A percentile compares a stretch with the other conserved stretches of the same genome.
These are phyloP conservation scores for Fomitopsis schrenkii DNA, from an alignment of 1,284 basidiomycete species.

Conservation along the genomic window DNA sequence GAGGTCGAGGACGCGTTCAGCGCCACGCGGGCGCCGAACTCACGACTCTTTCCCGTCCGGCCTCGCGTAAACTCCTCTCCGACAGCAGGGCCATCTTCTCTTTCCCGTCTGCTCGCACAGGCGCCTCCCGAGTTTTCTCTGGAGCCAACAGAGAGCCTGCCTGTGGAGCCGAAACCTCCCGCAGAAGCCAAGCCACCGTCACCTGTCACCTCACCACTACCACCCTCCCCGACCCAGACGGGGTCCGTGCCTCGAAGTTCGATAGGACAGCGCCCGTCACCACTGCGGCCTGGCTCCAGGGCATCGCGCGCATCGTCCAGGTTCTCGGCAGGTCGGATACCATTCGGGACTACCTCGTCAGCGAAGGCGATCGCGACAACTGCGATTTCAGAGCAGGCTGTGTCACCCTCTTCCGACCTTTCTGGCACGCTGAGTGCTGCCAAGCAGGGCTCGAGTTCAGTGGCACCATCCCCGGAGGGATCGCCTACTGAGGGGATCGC, in stretches of 20 bases:
- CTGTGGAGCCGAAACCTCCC: neutral
- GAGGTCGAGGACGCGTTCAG: conserved; percentile 68
- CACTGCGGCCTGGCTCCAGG: conserved; percentile 62
- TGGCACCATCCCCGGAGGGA: conserved; percentile 54
- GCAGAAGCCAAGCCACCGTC: conserved; percentile 14
- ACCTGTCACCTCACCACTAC: conserved; percentile 22
- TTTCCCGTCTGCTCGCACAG: conserved; percentile 72
- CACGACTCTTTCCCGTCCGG: conserved; percentile 58
- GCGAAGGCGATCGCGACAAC: conserved; percentile 49
- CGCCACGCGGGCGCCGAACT: conserved; percentile 55
- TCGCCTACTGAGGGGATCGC: conserved; percentile 54
- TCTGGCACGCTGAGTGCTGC: conserved; percentile 8
- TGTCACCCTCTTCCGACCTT: conserved; percentile 32
- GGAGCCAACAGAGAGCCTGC: conserved; percentile 15
- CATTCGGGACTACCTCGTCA: conserved; percentile 45
- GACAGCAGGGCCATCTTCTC: conserved; percentile 64
- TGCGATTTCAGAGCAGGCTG: conserved; percentile 2
- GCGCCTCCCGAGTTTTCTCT: conserved; percentile 43
- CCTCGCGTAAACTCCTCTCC: conserved; percentile 66
- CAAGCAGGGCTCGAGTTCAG: conserved; percentile 7
- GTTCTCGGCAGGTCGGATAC: conserved; percentile 56
- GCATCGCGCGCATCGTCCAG: conserved; percentile 61
- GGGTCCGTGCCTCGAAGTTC: conserved; percentile 16
- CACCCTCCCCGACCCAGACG: conserved; percentile 14
- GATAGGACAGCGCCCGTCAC: conserved; percentile 40